Conservation (phyloP, 768 basidiomycete species). For the Agaricus blazei region DNA sequence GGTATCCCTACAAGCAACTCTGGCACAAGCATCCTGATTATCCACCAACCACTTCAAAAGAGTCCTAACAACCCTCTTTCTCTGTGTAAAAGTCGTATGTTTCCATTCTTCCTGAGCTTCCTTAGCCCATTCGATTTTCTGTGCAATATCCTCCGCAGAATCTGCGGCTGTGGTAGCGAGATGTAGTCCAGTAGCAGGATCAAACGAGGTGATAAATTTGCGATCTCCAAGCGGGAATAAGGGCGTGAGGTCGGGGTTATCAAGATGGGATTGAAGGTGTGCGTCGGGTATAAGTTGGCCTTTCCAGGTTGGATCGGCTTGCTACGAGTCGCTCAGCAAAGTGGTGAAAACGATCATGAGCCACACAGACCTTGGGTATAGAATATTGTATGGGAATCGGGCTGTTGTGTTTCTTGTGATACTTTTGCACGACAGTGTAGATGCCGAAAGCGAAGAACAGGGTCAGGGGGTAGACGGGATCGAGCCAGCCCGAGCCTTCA, state of each 20-base stretch:
- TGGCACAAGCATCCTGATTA: constrained; percentile 82
- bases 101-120: constrained; percentile 72
- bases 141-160: constrained; percentile 59
- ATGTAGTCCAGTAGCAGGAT: constrained; percentile 85
- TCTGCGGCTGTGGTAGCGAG: constrained; percentile 77
- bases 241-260: constrained; percentile 49
- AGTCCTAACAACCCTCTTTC: constrained; percentile 80
- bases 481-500: constrained; percentile 37
- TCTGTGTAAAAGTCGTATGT: constrained; percentile 68
- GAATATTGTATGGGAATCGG: constrained; percentile 61
- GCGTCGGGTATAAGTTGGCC: constrained; percentile 52
- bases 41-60: constrained; percentile 89
- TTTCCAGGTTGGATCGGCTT: constrained; percentile 55
- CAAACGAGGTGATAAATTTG: constrained; percentile 85
- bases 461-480: constrained; percentile 62
- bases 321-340: constrained; percentile 24
- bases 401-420: constrained; percentile 68
- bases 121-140: constrained; percentile 64
- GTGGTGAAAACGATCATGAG: background rate
- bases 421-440: constrained; percentile 71
- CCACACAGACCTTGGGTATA: constrained; percentile 50
- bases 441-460: constrained; percentile 75
- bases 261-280: constrained; percentile 59
- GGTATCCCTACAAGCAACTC: constrained; percentile 88
- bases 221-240: constrained; percentile 37